These are phyloP conservation scores for Melaleuca quinquenervia DNA, from an alignment of 345 rosid genomes.

Conservation along the genomic window DNA sequence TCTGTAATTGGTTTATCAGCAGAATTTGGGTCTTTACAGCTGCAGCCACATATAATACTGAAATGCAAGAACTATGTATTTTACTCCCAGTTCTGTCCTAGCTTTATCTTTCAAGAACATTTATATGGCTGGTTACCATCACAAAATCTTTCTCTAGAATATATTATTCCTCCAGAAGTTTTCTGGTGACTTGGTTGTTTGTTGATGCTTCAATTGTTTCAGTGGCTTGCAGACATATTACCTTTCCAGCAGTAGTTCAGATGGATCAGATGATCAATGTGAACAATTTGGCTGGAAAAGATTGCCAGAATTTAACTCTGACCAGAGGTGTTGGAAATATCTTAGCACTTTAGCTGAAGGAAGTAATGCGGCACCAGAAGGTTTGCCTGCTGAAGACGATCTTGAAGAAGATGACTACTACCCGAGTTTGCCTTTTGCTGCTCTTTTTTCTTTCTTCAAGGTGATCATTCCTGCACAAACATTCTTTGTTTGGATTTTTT, in stretches of 20 bases:
- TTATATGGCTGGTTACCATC: neutral
- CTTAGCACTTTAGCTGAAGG: constrained; percentile 58
- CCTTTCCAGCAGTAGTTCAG: constrained; percentile 41
- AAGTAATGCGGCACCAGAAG: constrained; percentile 14
- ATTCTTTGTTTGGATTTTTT: neutral
- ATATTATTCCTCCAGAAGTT: neutral
- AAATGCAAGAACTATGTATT: neutral
- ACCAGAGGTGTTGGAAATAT: constrained; percentile 74
- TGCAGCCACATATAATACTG: neutral
- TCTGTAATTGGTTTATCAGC: neutral
- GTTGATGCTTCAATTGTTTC: constrained; percentile 9
- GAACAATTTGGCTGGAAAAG: constrained; percentile 72
- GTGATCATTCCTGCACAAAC: constrained; percentile 12
- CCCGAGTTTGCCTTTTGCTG: constrained; percentile 93
- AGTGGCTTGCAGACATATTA: constrained; percentile 72
- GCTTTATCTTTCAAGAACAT: neutral
- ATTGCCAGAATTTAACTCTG: constrained; percentile 58
- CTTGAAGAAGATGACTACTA: constrained; percentile 77
- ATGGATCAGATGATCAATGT: constrained; percentile 70
- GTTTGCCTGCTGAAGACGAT: constrained; percentile 63
- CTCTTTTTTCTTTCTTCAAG: constrained; percentile 83
- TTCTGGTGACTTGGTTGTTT: neutral
- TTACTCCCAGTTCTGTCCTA: neutral
- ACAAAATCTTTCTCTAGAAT: neutral
- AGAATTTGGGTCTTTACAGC: neutral